These are phyloP conservation scores for Penicillium herquei DNA, from an alignment of 495 filamentous ascomycete genomes.

Conservation along the genomic window DNA sequence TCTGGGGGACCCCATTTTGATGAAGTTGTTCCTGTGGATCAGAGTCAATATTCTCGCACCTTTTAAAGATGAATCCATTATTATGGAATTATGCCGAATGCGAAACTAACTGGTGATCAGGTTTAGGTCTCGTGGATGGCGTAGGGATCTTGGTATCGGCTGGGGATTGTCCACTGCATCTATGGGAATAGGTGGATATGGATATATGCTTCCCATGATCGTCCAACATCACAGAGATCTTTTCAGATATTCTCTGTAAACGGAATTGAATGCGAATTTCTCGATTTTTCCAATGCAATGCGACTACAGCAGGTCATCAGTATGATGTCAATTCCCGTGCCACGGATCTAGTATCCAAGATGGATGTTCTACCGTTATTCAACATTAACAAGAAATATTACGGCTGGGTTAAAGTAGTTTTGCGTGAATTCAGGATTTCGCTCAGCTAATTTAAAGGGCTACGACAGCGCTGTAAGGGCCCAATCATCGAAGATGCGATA, in stretches of 20 bases:
- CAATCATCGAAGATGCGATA: no score
- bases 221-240: not conserved
- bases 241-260: not conserved
- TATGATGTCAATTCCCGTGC: not conserved
- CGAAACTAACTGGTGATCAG: constrained; percentile 10
- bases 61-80: no score
- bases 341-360: not conserved
- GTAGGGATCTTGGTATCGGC: constrained; percentile 3
- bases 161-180: constrained; percentile 13
- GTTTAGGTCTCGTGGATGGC: constrained; percentile 7
- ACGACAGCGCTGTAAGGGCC: no score
- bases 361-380: no score
- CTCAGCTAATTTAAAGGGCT: no score
- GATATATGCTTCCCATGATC: constrained; percentile 13
- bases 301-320: not conserved
- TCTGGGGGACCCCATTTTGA: constrained; percentile 13
- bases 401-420: no score
- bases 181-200: constrained; percentile 17
- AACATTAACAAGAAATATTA: no score
- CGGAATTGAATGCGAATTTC: not conserved
- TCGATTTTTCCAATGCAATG: not conserved
- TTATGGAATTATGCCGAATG: no score
- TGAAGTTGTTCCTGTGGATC: constrained; percentile 11
- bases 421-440: no score
- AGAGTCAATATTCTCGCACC: not conserved